These are phyloP conservation scores for Phytophthora cactorum DNA, from an alignment of 352 stramenopile genomes.

Conservation along the genomic window DNA sequence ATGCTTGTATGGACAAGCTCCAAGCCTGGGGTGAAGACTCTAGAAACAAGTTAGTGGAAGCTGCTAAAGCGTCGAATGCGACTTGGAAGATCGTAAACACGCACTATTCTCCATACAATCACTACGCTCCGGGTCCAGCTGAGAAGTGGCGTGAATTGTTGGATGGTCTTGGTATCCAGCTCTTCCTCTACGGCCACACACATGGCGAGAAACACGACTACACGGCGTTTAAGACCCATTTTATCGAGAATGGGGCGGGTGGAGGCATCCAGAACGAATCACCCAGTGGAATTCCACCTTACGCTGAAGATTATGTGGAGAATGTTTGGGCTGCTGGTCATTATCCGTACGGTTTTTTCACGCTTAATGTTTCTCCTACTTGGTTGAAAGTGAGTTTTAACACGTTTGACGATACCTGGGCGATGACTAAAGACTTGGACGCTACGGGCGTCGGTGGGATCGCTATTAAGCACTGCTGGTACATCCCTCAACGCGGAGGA, in stretches of 20 bases:
- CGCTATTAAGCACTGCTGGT: slow-evolving; percentile 76
- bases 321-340: slow-evolving; percentile 70
- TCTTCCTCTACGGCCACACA: slow-evolving; percentile 77
- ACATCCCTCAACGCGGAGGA: slow-evolving; percentile 49
- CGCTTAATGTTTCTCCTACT: slow-evolving; percentile 58
- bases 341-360: slow-evolving; percentile 78
- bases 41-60: slow-evolving; percentile 50
- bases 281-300: slow-evolving; percentile 68
- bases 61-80: slow-evolving; percentile 65
- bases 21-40: slow-evolving; percentile 69
- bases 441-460: slow-evolving; percentile 57
- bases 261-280: slow-evolving; percentile 79
- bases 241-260: slow-evolving; percentile 80
- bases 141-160: slow-evolving; percentile 64
- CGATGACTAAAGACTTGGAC: slow-evolving; percentile 55
- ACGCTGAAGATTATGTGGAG: slow-evolving; percentile 60
- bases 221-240: slow-evolving; percentile 65
- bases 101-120: slow-evolving; percentile 85
- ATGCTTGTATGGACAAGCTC: slow-evolving; percentile 75
- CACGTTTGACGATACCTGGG: slow-evolving; percentile 72
- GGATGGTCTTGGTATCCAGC: slow-evolving; percentile 59
- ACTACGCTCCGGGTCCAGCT: slow-evolving; percentile 59
- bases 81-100: slow-evolving; percentile 88
- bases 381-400: slow-evolving; percentile 72
- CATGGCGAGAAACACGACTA: slow-evolving; percentile 84